Percentiles rank a stretch among this genome's conserved stretches.
Conservation (phyloP, 306 rosid genomes). For the Casuarina glauca region DNA sequence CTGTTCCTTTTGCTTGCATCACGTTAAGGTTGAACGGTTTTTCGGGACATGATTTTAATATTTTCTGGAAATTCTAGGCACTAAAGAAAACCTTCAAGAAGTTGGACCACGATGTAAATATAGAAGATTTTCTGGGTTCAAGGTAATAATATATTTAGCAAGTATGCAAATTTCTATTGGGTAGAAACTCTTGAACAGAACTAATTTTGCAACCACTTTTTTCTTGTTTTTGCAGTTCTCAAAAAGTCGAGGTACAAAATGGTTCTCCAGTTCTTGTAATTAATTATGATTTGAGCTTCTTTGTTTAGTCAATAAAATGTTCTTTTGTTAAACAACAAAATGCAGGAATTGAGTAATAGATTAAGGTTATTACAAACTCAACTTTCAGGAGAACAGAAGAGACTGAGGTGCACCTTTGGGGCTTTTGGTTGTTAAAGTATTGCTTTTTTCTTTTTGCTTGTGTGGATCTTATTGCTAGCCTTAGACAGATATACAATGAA, state of each 20-base stretch:
- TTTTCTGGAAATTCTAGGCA: conserved; percentile 50
- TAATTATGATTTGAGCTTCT: conserved; percentile 28
- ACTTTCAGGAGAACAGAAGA: conserved; percentile 53
- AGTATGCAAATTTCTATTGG: conserved; percentile 23
- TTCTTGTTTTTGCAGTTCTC: conserved; percentile 56
- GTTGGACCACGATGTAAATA: conserved; percentile 73
- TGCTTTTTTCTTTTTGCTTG: conserved; percentile 52
- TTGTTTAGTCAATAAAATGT: conserved; percentile 20
- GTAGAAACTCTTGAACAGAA: conserved; percentile 18
- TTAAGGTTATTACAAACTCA: conserved; percentile 50
- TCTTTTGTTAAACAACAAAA: conserved; percentile 25
- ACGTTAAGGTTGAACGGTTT: conserved; percentile 3
- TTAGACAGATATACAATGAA: background rate
- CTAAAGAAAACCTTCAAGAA: conserved; percentile 84
- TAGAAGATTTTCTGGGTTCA: conserved; percentile 64
- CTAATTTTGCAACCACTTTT: conserved; percentile 23
- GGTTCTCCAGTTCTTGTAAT: conserved; percentile 14
- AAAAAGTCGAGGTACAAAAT: conserved; percentile 55
- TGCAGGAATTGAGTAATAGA: conserved; percentile 60
- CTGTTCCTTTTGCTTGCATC: conserved; percentile 15
- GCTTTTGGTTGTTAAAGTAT: conserved; percentile 63
- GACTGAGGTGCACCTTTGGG: conserved; percentile 85
- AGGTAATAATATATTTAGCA: conserved; percentile 38
- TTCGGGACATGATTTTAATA: conserved; percentile 19
- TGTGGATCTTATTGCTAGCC: conserved; percentile 26